Percentiles rank a stretch among this genome's conserved stretches.
phyloP scores from a whole-genome alignment of 495 filamentous ascomycete genomes.

The Hypoxylon cercidicola region DNA sequence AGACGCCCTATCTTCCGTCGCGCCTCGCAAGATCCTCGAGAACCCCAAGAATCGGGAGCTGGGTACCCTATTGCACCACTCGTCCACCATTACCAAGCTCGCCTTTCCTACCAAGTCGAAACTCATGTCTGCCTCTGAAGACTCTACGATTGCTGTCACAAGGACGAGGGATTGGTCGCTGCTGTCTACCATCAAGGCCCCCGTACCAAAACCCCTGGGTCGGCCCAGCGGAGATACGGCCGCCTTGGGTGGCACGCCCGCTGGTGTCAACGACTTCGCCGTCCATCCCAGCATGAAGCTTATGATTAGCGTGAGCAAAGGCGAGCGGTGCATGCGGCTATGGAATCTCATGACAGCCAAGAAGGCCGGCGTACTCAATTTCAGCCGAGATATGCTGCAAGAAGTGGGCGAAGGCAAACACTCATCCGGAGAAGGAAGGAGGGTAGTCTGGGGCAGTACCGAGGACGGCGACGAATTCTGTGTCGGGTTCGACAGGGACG shows the following conservation, averaged over 20 bases:
- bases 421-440: constrained; percentile 82
- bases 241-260: constrained; percentile 79
- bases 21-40: constrained; percentile 75
- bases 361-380: constrained; percentile 91
- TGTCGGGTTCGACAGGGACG: constrained; percentile 88
- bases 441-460: constrained; percentile 79
- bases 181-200: constrained; percentile 89
- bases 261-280: constrained; percentile 94
- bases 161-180: constrained; percentile 89
- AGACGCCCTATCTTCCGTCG: constrained; percentile 67
- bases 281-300: constrained; percentile 96
- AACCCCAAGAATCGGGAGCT: constrained; percentile 89
- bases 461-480: constrained; percentile 81
- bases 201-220: constrained; percentile 82
- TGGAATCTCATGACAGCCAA: constrained; percentile 98
- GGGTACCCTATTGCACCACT: constrained; percentile 86
- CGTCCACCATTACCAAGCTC: constrained; percentile 78
- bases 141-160: constrained; percentile 87
- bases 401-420: constrained; percentile 79
- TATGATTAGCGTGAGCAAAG: constrained; percentile 88
- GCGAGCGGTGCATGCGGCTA: constrained; percentile 88
- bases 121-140: constrained; percentile 82
- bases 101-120: constrained; percentile 88
- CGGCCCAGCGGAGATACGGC: constrained; percentile 92
- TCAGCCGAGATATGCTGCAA: constrained; percentile 71